Percentiles rank a stretch among this genome's conserved stretches.
These are phyloP conservation scores for Hypoxylon sp. DNA, from an alignment of 2,329 filamentous ascomycete species.

Conservation along the genomic window DNA sequence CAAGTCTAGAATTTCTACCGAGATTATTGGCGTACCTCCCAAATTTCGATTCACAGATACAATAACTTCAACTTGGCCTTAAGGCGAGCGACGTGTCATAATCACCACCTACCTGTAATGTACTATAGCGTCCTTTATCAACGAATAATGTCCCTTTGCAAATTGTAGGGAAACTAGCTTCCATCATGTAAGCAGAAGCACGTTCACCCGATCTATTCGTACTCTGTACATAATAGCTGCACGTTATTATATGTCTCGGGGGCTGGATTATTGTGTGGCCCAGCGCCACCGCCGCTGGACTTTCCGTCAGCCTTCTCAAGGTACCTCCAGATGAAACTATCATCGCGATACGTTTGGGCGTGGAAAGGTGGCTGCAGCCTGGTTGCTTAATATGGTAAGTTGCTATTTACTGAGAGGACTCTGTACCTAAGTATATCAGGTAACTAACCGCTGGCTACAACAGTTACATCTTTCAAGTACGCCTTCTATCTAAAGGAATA, in stretches of 20 bases:
- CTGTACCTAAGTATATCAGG: background rate
- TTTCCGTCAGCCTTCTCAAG: constrained; percentile 1
- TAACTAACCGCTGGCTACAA: background rate
- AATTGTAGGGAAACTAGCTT: background rate
- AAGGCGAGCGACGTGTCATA: constrained; percentile 9
- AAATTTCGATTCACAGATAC: background rate
- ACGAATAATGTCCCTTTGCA: background rate
- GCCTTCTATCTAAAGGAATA: background rate
- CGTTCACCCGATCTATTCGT: background rate
- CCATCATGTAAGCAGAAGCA: constrained; percentile 6
- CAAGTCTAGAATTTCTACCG: constrained; percentile 6
- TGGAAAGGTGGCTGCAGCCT: background rate
- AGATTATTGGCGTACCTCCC: constrained; percentile 9
- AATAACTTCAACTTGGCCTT: background rate
- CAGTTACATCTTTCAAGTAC: background rate
- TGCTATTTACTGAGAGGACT: background rate
- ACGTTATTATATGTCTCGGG: constrained; percentile 4
- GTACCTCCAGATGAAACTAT: background rate
- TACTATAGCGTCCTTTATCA: background rate
- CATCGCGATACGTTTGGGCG: background rate
- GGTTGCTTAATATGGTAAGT: background rate
- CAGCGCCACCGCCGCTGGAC: constrained; percentile 1
- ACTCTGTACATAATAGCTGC: background rate
- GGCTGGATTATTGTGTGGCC: constrained; percentile 11
- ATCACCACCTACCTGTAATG: background rate